Evolutionary conservation across 768 basidiomycete species (phyloP).

Genomic region (Tylopilus rubrobrunneus): DNA sequence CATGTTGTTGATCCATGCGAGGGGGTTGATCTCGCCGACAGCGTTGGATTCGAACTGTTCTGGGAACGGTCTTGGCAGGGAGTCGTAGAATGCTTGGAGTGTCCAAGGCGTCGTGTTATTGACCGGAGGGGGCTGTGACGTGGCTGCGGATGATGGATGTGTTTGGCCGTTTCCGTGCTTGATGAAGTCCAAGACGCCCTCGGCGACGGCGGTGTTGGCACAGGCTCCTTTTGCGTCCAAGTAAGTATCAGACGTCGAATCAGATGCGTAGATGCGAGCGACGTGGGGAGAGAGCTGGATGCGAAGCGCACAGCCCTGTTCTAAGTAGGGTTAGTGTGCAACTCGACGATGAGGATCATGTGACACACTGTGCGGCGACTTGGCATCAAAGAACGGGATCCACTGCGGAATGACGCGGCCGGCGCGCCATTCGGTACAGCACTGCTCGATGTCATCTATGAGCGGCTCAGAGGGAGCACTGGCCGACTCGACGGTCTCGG

Average conservation of each 20-base stretch:
- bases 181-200: conserved; percentile 59
- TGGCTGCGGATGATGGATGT: conserved; percentile 27
- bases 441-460: conserved; percentile 46
- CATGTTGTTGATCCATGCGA: conserved; percentile 48
- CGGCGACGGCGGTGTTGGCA: conserved; percentile 48
- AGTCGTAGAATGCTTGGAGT: conserved; percentile 59
- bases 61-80: conserved; percentile 61
- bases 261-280: conserved; percentile 50
- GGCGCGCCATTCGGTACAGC: conserved; percentile 53
- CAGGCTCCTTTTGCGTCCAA: conserved; percentile 49
- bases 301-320: conserved; percentile 53
- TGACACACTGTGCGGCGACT: conserved; percentile 40
- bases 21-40: conserved; percentile 50
- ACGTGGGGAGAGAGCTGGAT: conserved; percentile 50
- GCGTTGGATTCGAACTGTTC: conserved; percentile 45
- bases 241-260: conserved; percentile 38
- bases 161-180: conserved; percentile 51
- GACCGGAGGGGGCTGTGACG: conserved; percentile 3
- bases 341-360: not conserved
- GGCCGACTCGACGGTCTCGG: conserved; percentile 23
- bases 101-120: conserved; percentile 29
- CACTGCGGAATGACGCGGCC: conserved; percentile 51
- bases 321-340: conserved; percentile 23
- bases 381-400: conserved; percentile 47
- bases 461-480: conserved; percentile 5